Base-by-base conservation (phyloP, 108 stramenopile genomes). In the Skeletonema costatum region DNA sequence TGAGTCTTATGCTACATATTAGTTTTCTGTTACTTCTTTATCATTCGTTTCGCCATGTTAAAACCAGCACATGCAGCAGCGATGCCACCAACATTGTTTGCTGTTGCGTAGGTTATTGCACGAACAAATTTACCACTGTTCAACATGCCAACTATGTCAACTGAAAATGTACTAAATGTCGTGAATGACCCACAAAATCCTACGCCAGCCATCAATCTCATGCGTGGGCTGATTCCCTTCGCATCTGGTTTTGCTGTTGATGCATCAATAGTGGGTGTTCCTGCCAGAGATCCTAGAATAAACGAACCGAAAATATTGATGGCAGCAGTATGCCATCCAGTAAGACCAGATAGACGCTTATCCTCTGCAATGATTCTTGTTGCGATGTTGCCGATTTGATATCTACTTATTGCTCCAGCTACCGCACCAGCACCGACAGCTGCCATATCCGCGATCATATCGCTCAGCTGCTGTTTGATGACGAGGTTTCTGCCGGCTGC, bases 161-260 rank as follows among this genome's bases (percentile, higher is more conserved):
- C 86, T 31, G 87, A 85, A 76, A 82, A 93, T 10, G 92, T 93
- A 1, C 78, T 81, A 77, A 93, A 93, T 6, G 92, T 93, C 6
- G 92, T 93, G 77, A 89, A 93, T 21, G 84, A 79, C 3, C 92
- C 88, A 82, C 90, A 92, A 53, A 89, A 88, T 42, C 92, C 92
- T 16, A 91, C 90, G 6, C 88, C 90, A 3, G 89, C 30, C 76
- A 89, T 75, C 5, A 91, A 66, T 63, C 88, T 93, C n/a, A 77
- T 60, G 14, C 89, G 73, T 17, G 89, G 89, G 5, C 86, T 78
- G 35, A 92, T 64, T 13, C 86, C 89, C 14, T 64, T 42, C 21
- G 77, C 56, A 16, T 38, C 59, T 61, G 60, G 32, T 44, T 70
- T 25, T 36, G 70, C 7, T 25, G 53, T 21, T 38, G 67, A 32